Base-by-base conservation (phyloP, 2,329 filamentous ascomycete genomes). In the Fonsecaea monophora region DNA sequence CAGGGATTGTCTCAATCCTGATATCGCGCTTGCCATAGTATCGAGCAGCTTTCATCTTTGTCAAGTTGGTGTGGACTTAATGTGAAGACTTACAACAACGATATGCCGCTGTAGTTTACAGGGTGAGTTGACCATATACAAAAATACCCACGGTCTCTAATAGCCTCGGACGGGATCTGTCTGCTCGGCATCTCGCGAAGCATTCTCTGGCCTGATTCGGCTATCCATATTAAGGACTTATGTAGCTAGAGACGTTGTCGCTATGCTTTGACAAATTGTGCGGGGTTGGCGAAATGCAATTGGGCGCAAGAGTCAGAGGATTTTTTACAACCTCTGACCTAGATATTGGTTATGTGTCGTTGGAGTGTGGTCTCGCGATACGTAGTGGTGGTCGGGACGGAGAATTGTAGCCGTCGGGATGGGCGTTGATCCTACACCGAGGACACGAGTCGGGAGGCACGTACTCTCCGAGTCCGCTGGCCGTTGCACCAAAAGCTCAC, bases 31-130 rank as follows among this genome's bases (percentile, higher is more conserved):
- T 56, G 34, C 54, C 54, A 13, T 56, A 56, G 34, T 56, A 56
- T 37, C 54, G 54, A 38, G 54, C 54, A 37, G 54, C 34, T 38
- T 56, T 56, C 54, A 56, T 56, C 54, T 56, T 56, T 10, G 18
- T 21, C 21, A 25, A 3, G 6, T 25, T 38, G 37, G 37, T 25
- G 15, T 50, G 1, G 45, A 1, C 7, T 50, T 12, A 12, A 50
- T 12, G 15, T 12, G 9, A 50, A 25, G 25, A 42, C 15, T 7
- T n/a, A 42, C 13, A 12, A 25, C 45, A 21, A 50, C 10, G 18
- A 50, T 50, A 21, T 50, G 18, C 7, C 7, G 25, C 21, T 25
- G 45, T n/a, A 25, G 45, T 8, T 4, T 25, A 12, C 10, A 3
- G 7, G 7, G 8, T 12, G 10, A 12, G 45, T 9, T 12, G 45